These are phyloP conservation scores for Annulohypoxylon bovei DNA, from an alignment of 495 filamentous ascomycete species.

Conservation along the genomic window DNA sequence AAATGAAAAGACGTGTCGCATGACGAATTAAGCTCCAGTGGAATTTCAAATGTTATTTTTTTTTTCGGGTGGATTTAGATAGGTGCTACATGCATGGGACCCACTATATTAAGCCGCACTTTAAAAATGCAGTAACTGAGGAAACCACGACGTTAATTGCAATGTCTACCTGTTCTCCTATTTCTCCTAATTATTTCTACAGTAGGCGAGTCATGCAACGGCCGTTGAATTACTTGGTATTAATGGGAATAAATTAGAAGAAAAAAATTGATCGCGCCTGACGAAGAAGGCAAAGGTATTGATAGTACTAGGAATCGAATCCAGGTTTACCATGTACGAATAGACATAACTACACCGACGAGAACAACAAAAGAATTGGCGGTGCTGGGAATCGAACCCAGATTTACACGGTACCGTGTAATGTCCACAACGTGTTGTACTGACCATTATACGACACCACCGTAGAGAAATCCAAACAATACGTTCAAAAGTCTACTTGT, in stretches of 20 bases:
- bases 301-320: no score
- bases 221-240: no score
- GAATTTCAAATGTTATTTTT: slow-evolving; percentile 29
- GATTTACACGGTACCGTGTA: slow-evolving; percentile 36
- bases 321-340: no score
- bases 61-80: slow-evolving; percentile 1
- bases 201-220: no score
- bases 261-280: no score
- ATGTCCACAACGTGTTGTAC: slow-evolving; percentile 40
- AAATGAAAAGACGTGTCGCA: slow-evolving; percentile 38
- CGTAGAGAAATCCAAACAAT: neutral
- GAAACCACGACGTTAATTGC: no score
- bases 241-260: no score
- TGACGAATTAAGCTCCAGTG: slow-evolving; percentile 22
- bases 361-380: slow-evolving; percentile 12
- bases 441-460: slow-evolving; percentile 41
- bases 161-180: no score
- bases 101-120: slow-evolving; percentile 1
- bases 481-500: no score
- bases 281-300: no score
- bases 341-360: no score
- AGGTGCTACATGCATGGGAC: slow-evolving; percentile 16
- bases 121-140: neutral
- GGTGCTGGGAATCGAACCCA: slow-evolving; percentile 41
- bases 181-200: no score